phyloP scores from a whole-genome alignment of 2,329 filamentous ascomycete genomes.

The Mycocentrospora acerina region DNA sequence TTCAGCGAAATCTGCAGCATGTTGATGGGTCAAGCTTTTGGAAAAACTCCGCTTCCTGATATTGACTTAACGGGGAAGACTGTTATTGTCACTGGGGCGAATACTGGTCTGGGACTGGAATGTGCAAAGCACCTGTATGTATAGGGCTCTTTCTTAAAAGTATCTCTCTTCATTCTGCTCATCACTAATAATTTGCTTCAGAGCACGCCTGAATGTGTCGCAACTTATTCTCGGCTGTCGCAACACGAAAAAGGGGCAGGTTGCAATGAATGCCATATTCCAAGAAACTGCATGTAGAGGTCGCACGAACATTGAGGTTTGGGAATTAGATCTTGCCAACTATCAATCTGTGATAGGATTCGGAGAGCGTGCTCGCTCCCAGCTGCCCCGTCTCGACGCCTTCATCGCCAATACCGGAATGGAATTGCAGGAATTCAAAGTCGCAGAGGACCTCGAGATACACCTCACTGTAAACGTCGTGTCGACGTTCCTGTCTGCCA shows the following conservation, averaged over 20 bases:
- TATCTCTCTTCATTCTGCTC: too few species aligned
- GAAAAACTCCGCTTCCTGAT: conserved; percentile 4
- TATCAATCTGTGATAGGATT: conserved; percentile 4
- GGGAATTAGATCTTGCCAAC: conserved; percentile 6
- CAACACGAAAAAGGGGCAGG: conserved; percentile 5
- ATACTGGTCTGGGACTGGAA: conserved; percentile 10
- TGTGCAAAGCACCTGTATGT: conserved; percentile 13
- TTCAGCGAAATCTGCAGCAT: conserved; percentile 8
- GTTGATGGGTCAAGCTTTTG: conserved; percentile 11
- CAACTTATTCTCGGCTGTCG: conserved; percentile 6
- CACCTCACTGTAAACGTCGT: conserved; percentile 30
- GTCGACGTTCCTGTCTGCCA: conserved; percentile 20
- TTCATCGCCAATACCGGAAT: conserved; percentile 16
- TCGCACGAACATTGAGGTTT: conserved; percentile 7
- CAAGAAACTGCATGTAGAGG: conserved; percentile 1
- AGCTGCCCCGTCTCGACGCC: conserved; percentile 10
- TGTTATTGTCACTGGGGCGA: conserved; percentile 10
- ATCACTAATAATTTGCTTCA: too few species aligned
- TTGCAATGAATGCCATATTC: conserved; percentile 1
- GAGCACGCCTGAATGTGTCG: neutral
- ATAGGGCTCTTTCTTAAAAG: neutral
- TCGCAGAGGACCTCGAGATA: conserved; percentile 25
- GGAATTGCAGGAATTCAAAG: conserved; percentile 5
- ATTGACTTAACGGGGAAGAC: conserved; percentile 5
- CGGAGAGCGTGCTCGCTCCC: conserved; percentile 3